phyloP scores from a whole-genome alignment of 805 yeast species.

The Kodamaea sagamina region DNA sequence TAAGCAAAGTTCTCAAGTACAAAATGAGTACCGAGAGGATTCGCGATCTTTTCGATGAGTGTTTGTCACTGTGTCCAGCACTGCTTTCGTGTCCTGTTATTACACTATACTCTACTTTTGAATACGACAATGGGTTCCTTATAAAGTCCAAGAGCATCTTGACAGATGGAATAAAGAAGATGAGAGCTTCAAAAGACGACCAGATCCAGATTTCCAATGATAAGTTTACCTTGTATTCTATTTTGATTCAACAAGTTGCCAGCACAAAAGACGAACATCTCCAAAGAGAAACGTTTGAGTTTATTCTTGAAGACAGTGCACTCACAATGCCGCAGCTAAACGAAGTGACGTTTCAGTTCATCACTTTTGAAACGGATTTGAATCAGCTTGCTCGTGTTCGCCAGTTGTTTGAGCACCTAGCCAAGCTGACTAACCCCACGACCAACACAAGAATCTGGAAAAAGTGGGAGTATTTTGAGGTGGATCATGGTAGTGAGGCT shows the following conservation, averaged over 20 bases:
- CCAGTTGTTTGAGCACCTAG: constrained; percentile 50
- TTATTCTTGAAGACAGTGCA: constrained; percentile 42
- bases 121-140: constrained; percentile 54
- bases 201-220: constrained; percentile 21
- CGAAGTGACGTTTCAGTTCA: constrained; percentile 53
- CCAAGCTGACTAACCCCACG: constrained; percentile 26
- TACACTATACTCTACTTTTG: constrained; percentile 61
- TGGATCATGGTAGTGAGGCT: constrained; percentile 66
- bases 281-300: constrained; percentile 41
- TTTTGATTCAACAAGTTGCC: constrained; percentile 7
- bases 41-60: constrained; percentile 74
- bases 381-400: constrained; percentile 64
- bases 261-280: constrained; percentile 18
- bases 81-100: constrained; percentile 50
- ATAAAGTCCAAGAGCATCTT: constrained; percentile 43
- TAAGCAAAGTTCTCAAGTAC: constrained; percentile 48
- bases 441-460: constrained; percentile 46
- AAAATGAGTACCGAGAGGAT: constrained; percentile 33
- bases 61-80: constrained; percentile 50
- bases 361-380: constrained; percentile 53
- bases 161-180: constrained; percentile 17
- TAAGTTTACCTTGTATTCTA: constrained; percentile 25
- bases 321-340: constrained; percentile 47
- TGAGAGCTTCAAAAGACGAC: constrained; percentile 13
- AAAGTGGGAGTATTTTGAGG: constrained; percentile 74